Conservation (phyloP, 73 alveolate genomes). For the Effrenium voratum region DNA sequence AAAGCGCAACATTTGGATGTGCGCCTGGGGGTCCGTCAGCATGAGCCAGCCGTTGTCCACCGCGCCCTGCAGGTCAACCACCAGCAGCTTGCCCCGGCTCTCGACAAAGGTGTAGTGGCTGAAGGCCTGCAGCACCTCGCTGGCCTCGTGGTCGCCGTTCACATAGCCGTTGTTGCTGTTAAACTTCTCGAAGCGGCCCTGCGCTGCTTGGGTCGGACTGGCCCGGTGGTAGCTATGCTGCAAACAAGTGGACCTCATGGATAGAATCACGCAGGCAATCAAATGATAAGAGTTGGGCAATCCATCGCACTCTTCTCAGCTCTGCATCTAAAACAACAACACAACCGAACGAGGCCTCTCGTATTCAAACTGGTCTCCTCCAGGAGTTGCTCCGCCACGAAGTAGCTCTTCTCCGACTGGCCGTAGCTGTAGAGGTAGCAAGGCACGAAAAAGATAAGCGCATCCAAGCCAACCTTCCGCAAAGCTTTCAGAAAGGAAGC, state of each 20-base stretch:
- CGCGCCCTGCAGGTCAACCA: slow-evolving; percentile 27
- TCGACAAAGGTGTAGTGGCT: slow-evolving; percentile 4
- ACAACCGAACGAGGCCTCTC: too few species aligned
- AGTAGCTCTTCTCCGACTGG: background rate
- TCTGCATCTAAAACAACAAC: too few species aligned
- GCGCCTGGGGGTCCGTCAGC: slow-evolving; percentile 46
- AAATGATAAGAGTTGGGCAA: too few species aligned
- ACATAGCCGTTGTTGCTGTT: slow-evolving; percentile 36
- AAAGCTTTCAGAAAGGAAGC: background rate
- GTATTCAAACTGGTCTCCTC: too few species aligned
- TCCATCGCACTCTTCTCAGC: too few species aligned
- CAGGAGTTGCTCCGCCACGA: slow-evolving; percentile 17
- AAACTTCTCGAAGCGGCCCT: slow-evolving; percentile 4
- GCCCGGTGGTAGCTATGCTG: too few species aligned
- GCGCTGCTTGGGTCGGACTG: too few species aligned
- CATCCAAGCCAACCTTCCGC: background rate
- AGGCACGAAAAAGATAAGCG: slow-evolving; percentile 1
- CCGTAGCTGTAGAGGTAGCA: slow-evolving; percentile 26
- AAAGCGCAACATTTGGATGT: background rate
- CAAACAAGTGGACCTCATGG: too few species aligned
- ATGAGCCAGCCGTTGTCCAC: slow-evolving; percentile 24
- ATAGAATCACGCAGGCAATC: too few species aligned
- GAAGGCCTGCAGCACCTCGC: slow-evolving; percentile 21
- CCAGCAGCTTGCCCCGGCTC: slow-evolving; percentile 2
- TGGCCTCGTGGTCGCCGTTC: background rate